Percentiles rank a stretch among this genome's conserved stretches.
Evolutionary conservation across 176 grass and related monocot genomes (phyloP).

Genomic region (Triticum aestivum): DNA sequence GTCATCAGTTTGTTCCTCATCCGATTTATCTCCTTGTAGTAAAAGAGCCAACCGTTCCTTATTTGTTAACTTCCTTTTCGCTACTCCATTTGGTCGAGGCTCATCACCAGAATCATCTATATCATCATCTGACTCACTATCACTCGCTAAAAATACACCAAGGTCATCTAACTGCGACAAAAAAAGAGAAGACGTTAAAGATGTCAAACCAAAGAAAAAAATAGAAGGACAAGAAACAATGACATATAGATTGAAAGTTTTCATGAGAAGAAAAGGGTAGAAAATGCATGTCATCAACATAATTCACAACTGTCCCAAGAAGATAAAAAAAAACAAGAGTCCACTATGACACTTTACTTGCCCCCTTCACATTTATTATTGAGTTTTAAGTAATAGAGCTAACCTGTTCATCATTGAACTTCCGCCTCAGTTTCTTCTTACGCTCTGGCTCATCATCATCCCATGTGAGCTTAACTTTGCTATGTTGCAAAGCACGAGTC

Average conservation of each 20-base stretch:
- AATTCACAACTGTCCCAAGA: not conserved
- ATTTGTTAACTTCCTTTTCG: slow-evolving; percentile 51
- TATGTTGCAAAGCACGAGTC: slow-evolving; percentile 84
- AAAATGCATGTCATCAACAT: not conserved
- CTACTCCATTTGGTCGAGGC: slow-evolving; percentile 18
- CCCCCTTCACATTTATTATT: not conserved
- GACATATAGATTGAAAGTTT: not conserved
- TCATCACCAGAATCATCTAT: slow-evolving; percentile 36
- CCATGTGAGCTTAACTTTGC: slow-evolving; percentile 81
- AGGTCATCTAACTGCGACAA: slow-evolving; percentile 69
- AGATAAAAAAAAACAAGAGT: not conserved
- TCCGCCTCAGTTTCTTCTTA: slow-evolving; percentile 66
- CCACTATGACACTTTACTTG: not conserved
- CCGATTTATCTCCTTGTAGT: slow-evolving; percentile 51
- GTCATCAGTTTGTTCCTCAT: slow-evolving; percentile 47
- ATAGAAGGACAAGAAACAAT: slow-evolving; percentile 21
- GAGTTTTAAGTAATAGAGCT: not conserved
- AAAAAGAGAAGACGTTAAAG: not conserved
- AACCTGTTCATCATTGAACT: slow-evolving; percentile 89
- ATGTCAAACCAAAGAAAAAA: slow-evolving; percentile 7
- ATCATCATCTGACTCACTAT: slow-evolving; percentile 63
- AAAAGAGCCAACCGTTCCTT: slow-evolving; percentile 62
- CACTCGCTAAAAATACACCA: slow-evolving; percentile 65
- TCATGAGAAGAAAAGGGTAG: not conserved
- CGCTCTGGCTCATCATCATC: slow-evolving; percentile 87